Percentiles rank a stretch among this genome's conserved stretches.
phyloP scores from a whole-genome alignment of 2,329 filamentous ascomycete genomes.

The Helicocarpus griseus region DNA sequence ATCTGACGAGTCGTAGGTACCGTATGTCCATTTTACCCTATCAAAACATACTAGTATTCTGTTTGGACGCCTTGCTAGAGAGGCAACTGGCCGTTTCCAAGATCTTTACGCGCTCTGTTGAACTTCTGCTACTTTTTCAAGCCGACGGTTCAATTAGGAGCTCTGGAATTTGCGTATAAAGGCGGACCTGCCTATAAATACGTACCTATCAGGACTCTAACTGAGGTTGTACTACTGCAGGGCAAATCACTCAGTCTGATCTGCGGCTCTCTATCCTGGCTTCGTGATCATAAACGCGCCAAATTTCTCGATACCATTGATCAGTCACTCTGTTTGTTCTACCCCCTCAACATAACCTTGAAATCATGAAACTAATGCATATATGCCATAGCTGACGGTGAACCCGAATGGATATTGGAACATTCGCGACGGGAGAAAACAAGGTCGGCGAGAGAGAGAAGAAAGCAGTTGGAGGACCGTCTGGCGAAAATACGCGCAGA shows the following conservation, averaged over 20 bases:
- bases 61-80: neutral
- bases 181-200: neutral
- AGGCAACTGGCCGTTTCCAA: neutral
- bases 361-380: neutral
- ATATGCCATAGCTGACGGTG: slow-evolving; percentile 44
- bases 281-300: slow-evolving; percentile 67
- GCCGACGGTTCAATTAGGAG: neutral
- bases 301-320: slow-evolving; percentile 46
- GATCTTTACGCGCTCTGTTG: neutral
- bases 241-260: slow-evolving; percentile 90
- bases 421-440: slow-evolving; percentile 61
- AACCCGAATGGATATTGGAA: slow-evolving; percentile 77
- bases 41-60: neutral
- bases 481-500: slow-evolving; percentile 54
- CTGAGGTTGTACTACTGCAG: slow-evolving; percentile 26
- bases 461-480: slow-evolving; percentile 64
- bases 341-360: neutral
- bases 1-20: slow-evolving; percentile 2
- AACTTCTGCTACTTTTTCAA: neutral
- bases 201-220: neutral
- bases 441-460: slow-evolving; percentile 54
- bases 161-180: neutral
- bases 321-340: slow-evolving; percentile 13
- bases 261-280: slow-evolving; percentile 80
- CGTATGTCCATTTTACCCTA: slow-evolving; percentile 2